Base-by-base conservation (phyloP, 257 asterid genomes). In the Scutellaria galericulata region DNA sequence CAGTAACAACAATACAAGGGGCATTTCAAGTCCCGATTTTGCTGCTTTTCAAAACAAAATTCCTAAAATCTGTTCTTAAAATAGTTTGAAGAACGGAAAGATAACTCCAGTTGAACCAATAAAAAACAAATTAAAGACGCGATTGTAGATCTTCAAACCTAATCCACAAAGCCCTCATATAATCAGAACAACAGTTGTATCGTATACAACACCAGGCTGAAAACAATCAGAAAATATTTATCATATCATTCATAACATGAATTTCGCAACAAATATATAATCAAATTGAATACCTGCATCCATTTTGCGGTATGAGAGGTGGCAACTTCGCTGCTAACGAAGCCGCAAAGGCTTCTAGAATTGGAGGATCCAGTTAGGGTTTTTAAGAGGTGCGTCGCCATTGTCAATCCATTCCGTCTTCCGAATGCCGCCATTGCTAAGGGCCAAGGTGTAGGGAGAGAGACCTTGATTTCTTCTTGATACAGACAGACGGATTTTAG, bases 281-380 rank as follows among this genome's bases (percentile, higher is more conserved):
- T 31, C 3, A 45, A 12, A 57, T 48, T 6, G 48, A 20, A 10
- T 78, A 90, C 97, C 97, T 90, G 97, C 97, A 88, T 90, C 97
- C 97, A 88, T 65, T 90, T 90, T n/a, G 64, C 87, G 67, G 97
- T 90, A 59, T 90, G 96, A 48, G 97, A 83, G 77, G 81, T 86
- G 74, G 73, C 35, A 79, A 90, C 64, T 76, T 90, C 93, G 82
- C 71, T 78, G 81, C 54, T 39, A 42, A 74, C 85, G 68, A 75
- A 71, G 75, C 82, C 87, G 60, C 88, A 75, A 51, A 89, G 74
- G 82, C 83, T 72, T 68, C 93, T 80, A 42, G 78, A 82, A 69
- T 63, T 79, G 37, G 87, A 71, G 52, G 82, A 69, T 63, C 84
- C 75, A 40, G 80, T 53, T 77, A 87, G 86, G 81, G 83, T 65